Conservation (phyloP, 805 yeast species). For the Pichia membranifaciens region DNA sequence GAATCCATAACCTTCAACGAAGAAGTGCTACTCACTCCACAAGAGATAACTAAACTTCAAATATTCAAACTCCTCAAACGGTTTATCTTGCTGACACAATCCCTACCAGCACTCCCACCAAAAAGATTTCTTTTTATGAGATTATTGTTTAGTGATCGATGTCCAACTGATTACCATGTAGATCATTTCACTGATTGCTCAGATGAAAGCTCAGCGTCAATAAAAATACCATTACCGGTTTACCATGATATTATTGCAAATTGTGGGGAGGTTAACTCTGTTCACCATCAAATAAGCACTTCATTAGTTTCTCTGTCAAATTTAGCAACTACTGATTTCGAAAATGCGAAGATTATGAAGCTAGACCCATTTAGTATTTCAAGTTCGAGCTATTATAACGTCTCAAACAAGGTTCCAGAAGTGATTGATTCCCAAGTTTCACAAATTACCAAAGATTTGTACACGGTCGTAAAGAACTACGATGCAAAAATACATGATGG, state of each 20-base stretch:
- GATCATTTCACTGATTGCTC: conserved; percentile 33
- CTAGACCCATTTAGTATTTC: conserved; percentile 26
- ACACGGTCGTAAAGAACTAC: conserved; percentile 9
- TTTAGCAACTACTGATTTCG: conserved; percentile 31
- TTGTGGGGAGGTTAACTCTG: conserved; percentile 24
- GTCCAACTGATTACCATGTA: conserved; percentile 47
- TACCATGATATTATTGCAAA: conserved; percentile 16
- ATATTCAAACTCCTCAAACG: conserved; percentile 46
- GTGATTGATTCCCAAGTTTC: conserved; percentile 13
- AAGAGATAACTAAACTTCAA: conserved; percentile 36
- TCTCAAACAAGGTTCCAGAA: neutral
- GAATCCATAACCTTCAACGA: conserved; percentile 10
- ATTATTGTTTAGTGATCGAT: conserved; percentile 41
- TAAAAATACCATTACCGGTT: conserved; percentile 29
- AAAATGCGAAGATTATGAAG: conserved; percentile 17
- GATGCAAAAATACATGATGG: conserved; percentile 2
- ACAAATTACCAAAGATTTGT: conserved; percentile 22
- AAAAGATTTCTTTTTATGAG: conserved; percentile 43
- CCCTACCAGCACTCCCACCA: conserved; percentile 45
- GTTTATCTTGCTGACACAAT: conserved; percentile 48
- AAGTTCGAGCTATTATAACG: conserved; percentile 2
- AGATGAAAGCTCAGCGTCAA: conserved; percentile 34
- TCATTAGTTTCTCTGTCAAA: conserved; percentile 24
- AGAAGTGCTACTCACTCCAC: conserved; percentile 15
- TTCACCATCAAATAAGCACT: conserved; percentile 19